Evolutionary conservation across 2,329 filamentous ascomycete genomes (phyloP), one percentile per base, ranked within the genome.

Genomic region (Graphilbum fragrans): DNA sequence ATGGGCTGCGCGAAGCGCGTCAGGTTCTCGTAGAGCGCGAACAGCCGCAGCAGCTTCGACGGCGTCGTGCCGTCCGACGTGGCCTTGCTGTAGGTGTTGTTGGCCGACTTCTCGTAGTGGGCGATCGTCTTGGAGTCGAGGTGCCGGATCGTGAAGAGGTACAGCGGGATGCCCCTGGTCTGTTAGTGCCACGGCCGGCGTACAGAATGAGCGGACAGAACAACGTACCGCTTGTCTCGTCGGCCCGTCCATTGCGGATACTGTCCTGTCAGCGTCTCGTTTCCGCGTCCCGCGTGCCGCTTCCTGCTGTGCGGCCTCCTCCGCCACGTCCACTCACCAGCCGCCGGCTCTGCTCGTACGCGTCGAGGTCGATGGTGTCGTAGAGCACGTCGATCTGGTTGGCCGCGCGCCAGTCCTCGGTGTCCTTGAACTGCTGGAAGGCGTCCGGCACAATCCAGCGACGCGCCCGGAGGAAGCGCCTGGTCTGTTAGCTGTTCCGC

Each of bases 181-280:
- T 82, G 52, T n/a, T 4, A 3, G 22, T 38, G 37, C 37, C 35
- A n/a, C 41, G 33, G 25, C 4, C 12, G 23, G 18, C 11, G 22
- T 10, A 7, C 5, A 37, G 19, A 11, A 23, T 37, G 21, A 11
- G 35, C 8, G 19, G 18, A 37, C 4, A 11, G 14, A 29, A 14
- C 3, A 18, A 45, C 53, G 19, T 49, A 62, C 61, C 63, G 55
- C 48, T 78, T 82, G 63, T 95, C 90, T 51, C 88, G 77, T 49
- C 87, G 82, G 42, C 90, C 90, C 18, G 86, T 93, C 84, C 87
- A 95, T 76, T 94, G 86, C 20, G 88, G 87, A 56, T 94, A 94
- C 82, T 88, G 53, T 43, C 9, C 19, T 22, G 42, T 48, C 41
- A 49, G 41, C 29, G 8, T n/a, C n/a, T n/a, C n/a, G n/a, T n/a